phyloP scores from a whole-genome alignment of 352 stramenopile genomes.

The Pythium brassicae region DNA sequence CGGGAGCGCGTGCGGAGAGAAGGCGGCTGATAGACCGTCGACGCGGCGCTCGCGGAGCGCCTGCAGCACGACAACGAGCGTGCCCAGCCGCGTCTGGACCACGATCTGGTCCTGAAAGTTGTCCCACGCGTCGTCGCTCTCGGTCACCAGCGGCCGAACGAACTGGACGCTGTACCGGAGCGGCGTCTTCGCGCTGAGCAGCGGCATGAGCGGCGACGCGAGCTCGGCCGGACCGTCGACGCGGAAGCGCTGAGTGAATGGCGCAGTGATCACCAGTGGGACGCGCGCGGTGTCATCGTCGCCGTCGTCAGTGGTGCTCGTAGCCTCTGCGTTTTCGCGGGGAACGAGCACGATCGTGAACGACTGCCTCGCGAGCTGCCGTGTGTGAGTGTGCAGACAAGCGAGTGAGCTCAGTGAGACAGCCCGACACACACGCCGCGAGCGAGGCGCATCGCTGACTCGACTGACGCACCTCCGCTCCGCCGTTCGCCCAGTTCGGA shows the following conservation, averaged over 20 bases:
- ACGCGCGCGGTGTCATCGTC: constrained; percentile 11
- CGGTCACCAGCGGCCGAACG: constrained; percentile 17
- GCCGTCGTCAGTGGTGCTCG: not conserved
- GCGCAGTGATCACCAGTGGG: constrained; percentile 45
- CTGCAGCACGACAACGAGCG: constrained; percentile 34
- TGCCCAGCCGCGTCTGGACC: constrained; percentile 50
- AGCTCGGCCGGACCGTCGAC: constrained; percentile 11
- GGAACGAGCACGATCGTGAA: constrained; percentile 9
- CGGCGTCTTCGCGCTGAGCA: constrained; percentile 18
- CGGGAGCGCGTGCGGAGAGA: constrained; percentile 26
- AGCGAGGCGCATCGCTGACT: not conserved
- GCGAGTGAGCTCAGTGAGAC: not conserved
- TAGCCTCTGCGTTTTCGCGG: not conserved
- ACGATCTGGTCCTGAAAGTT: constrained; percentile 71
- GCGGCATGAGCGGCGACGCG: constrained; percentile 14
- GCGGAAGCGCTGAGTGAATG: constrained; percentile 44
- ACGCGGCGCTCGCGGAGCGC: constrained; percentile 19
- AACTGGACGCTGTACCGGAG: constrained; percentile 39
- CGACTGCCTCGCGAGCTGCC: not conserved
- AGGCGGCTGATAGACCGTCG: constrained; percentile 3
- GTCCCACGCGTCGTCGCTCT: constrained; percentile 51
- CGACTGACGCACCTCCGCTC: constrained; percentile 6
- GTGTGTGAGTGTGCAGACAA: not conserved
- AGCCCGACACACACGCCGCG: not conserved
- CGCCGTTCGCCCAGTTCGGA: constrained; percentile 11